These are phyloP conservation scores for Jackrogersella minutella DNA, from an alignment of 495 filamentous ascomycete genomes.

Conservation along the genomic window DNA sequence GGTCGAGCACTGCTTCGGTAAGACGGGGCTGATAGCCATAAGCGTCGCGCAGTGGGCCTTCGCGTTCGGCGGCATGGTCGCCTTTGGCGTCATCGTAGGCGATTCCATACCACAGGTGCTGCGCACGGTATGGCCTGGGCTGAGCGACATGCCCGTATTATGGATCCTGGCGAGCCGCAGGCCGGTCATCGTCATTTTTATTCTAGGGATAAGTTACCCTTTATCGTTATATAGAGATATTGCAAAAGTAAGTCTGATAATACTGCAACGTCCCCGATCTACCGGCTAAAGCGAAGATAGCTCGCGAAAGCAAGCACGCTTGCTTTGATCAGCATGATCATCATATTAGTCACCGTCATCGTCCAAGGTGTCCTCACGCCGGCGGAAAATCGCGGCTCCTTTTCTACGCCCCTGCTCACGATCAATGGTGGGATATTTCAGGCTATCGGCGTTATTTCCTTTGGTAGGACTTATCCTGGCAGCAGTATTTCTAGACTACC, in stretches of 20 bases:
- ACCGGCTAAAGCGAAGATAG: slow-evolving; percentile 53
- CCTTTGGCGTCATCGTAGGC: slow-evolving; percentile 96
- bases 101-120: slow-evolving; percentile 94
- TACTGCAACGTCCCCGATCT: not conserved
- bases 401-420: slow-evolving; percentile 70
- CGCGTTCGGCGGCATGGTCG: slow-evolving; percentile 98
- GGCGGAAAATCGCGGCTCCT: slow-evolving; percentile 69
- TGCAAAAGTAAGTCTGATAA: slow-evolving; percentile 74
- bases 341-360: slow-evolving; percentile 90
- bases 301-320: slow-evolving; percentile 93
- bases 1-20: slow-evolving; percentile 92
- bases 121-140: slow-evolving; percentile 77
- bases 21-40: slow-evolving; percentile 86
- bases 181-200: slow-evolving; percentile 85
- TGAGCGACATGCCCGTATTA: slow-evolving; percentile 76
- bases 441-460: slow-evolving; percentile 96
- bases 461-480: slow-evolving; percentile 65
- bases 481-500: not conserved
- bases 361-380: slow-evolving; percentile 82
- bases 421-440: slow-evolving; percentile 90
- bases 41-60: slow-evolving; percentile 95
- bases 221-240: slow-evolving; percentile 94
- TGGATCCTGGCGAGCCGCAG: slow-evolving; percentile 81
- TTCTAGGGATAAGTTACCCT: slow-evolving; percentile 87
- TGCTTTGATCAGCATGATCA: slow-evolving; percentile 86